A percentile compares a stretch with the other conserved stretches of the same genome.
These are phyloP conservation scores for Chlorociboria aeruginascens DNA, from an alignment of 495 filamentous ascomycete genomes.

Conservation along the genomic window DNA sequence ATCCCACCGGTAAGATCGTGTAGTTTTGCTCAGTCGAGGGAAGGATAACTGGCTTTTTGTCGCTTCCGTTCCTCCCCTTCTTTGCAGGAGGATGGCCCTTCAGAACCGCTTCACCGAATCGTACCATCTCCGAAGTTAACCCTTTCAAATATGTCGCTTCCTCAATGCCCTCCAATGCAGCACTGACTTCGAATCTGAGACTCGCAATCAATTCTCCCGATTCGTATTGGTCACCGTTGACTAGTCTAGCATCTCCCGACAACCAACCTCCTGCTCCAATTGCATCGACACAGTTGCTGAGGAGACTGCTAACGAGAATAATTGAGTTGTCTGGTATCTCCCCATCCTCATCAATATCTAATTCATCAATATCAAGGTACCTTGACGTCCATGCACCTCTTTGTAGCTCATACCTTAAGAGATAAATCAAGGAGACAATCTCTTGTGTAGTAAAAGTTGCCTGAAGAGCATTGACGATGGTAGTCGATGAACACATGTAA, in stretches of 20 bases:
- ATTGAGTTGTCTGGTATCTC: slow-evolving; percentile 45
- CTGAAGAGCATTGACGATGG: slow-evolving; percentile 51
- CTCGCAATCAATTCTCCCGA: slow-evolving; percentile 51
- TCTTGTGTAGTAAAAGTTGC: slow-evolving; percentile 53
- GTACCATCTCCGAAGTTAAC: slow-evolving; percentile 56
- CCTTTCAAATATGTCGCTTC: slow-evolving; percentile 59
- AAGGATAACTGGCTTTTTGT: slow-evolving; percentile 16
- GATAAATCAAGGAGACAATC: slow-evolving; percentile 57
- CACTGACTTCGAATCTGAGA: slow-evolving; percentile 62
- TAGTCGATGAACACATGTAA: slow-evolving; percentile 42
- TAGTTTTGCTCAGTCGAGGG: slow-evolving; percentile 7
- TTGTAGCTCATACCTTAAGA: slow-evolving; percentile 54
- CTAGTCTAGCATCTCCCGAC: slow-evolving; percentile 39
- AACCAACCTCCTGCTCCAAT: slow-evolving; percentile 80
- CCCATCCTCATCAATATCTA: slow-evolving; percentile 31
- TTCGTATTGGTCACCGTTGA: slow-evolving; percentile 30
- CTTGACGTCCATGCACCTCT: slow-evolving; percentile 57
- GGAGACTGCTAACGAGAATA: slow-evolving; percentile 47
- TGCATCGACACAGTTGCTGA: slow-evolving; percentile 70
- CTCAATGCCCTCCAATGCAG: slow-evolving; percentile 63
- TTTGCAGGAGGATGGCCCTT: slow-evolving; percentile 9
- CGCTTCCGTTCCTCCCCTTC: slow-evolving; percentile 11
- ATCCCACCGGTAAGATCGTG: slow-evolving; percentile 52
- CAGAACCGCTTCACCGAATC: slow-evolving; percentile 42
- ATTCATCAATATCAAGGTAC: slow-evolving; percentile 36